A percentile compares a stretch with the other conserved stretches of the same genome.
Conservation (phyloP, 2,329 filamentous ascomycete genomes). For the Chaetoscypha palmicola region DNA sequence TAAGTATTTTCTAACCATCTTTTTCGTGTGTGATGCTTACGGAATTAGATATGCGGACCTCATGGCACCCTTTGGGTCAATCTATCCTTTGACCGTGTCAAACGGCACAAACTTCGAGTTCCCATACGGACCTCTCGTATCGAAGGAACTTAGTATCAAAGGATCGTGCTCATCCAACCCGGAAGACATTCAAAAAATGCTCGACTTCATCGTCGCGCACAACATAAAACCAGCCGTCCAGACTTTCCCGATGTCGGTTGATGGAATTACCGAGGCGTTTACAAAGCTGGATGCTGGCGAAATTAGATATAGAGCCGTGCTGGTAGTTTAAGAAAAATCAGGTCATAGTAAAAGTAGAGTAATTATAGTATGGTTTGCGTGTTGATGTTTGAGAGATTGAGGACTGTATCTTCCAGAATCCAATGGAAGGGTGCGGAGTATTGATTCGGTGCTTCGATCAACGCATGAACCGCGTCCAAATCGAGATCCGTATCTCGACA, state of each 20-base stretch:
- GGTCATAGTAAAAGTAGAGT: neutral
- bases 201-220: conserved; percentile 50
- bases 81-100: conserved; percentile 43
- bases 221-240: conserved; percentile 50
- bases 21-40: neutral
- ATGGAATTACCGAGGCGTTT: conserved; percentile 43
- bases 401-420: conserved; percentile 1
- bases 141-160: conserved; percentile 30
- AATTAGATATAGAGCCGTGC: conserved; percentile 42
- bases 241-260: conserved; percentile 45
- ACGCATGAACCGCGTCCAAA: neutral
- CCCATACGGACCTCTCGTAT: conserved; percentile 40
- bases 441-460: neutral
- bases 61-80: conserved; percentile 42
- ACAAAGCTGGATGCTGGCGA: conserved; percentile 50
- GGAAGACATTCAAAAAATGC: conserved; percentile 42
- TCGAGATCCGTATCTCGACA: neutral
- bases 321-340: conserved; percentile 3
- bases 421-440: conserved; percentile 1
- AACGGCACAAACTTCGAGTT: conserved; percentile 48
- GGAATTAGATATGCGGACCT: conserved; percentile 1
- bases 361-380: neutral
- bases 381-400: neutral
- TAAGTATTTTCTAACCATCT: too few relatives aligned
- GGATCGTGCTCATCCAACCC: conserved; percentile 47